These are phyloP conservation scores for Inga leiocalycina DNA, from an alignment of 306 rosid species.

Conservation along the genomic window DNA sequence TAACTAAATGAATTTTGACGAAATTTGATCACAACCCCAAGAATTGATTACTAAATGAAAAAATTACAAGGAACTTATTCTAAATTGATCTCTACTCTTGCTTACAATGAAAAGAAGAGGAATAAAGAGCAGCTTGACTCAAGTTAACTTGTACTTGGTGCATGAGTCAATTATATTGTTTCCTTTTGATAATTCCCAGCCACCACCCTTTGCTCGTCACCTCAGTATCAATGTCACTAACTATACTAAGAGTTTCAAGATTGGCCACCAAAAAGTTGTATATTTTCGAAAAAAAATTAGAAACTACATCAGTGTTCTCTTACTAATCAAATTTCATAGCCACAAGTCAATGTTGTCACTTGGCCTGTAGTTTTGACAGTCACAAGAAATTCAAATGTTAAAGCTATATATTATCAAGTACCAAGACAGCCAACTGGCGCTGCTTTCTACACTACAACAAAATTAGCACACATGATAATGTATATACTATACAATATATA, in stretches of 20 bases:
- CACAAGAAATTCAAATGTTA: constrained; percentile 37
- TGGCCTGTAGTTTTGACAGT: constrained; percentile 15
- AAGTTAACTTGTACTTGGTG: no score
- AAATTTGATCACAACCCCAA: no score
- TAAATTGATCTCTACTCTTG: no score
- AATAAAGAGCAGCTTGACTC: no score
- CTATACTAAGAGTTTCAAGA: constrained; percentile 48
- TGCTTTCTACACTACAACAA: constrained; percentile 16
- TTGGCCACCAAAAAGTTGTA: constrained; percentile 50
- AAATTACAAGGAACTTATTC: no score
- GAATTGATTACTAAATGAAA: no score
- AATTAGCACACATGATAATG: no score
- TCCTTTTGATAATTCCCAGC: no score
- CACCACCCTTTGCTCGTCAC: constrained; percentile 44
- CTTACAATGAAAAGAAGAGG: no score
- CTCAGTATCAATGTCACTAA: constrained; percentile 28
- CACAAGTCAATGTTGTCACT: constrained; percentile 7
- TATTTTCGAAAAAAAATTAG: constrained; percentile 38
- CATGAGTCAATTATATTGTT: no score
- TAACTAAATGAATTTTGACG: no score
- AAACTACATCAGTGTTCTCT: constrained; percentile 22
- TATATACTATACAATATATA: no score
- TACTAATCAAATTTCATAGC: constrained; percentile 19
- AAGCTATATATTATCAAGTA: constrained; percentile 45
- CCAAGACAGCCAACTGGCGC: constrained; percentile 36